Evolutionary conservation across 2,329 filamentous ascomycete species (phyloP), one percentile per base, ranked within the genome.

Genomic region (Peltaster fructicola): DNA sequence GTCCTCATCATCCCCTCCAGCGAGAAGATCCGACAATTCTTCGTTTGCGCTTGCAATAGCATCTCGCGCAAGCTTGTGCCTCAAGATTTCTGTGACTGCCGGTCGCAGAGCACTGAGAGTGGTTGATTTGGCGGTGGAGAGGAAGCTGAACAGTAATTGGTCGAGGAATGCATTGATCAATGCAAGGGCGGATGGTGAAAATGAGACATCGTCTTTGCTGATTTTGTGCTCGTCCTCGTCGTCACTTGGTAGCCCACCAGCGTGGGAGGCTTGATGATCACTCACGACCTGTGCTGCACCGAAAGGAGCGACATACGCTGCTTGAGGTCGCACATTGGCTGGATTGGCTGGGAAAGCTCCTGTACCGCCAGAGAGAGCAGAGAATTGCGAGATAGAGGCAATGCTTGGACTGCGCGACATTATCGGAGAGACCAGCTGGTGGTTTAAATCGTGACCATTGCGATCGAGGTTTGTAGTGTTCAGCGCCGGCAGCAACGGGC

Each of bases 111-210:
- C 64, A 6, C 66, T 54, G 6, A 95, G 61, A 3, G 72, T 69
- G 0, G 82, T 90, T 3, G 82, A 82, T 40, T 74, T 73, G 10
- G 85, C 73, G 8, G 69, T 59, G 14, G 72, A 69, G n/a, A 98
- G 67, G 34, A 95, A 77, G 43, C 80, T 85, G 58, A 84, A 92
- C 5, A 98, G 65, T 4, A 95, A 61, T 45, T 93, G 80, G 49
- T 98, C 88, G 33, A 98, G 67, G 45, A 98, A 98, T 41, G 67
- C 72, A 54, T 98, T 98, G 44, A 93, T 67, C 7, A 91, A 65
- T 20, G 64, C 62, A 17, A 95, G 58, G 1, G 88, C 79, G 14
- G 66, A 63, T 2, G 65, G 59, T 1, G 81, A 74, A 29, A 92
- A 77, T 23, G 75, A 48, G 10, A 77, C 77, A 10, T 73, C 69